A percentile compares a stretch with the other conserved stretches of the same genome.
Evolutionary conservation across 2,329 filamentous ascomycete genomes (phyloP).

Genomic region (Colletotrichum lini): DNA sequence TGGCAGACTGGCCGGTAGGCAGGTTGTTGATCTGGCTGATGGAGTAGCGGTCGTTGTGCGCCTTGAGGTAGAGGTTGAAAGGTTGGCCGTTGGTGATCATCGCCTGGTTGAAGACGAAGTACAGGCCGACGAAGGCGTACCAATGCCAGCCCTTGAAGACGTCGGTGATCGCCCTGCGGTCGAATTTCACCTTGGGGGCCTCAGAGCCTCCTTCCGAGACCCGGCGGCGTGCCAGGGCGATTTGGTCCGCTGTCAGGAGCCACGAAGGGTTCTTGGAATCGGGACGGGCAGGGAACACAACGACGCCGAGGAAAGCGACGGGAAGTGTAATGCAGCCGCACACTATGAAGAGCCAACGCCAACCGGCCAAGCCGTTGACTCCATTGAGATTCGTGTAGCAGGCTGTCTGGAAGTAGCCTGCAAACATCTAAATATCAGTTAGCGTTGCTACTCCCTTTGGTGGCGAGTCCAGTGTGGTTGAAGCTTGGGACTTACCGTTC

Average conservation of each 20-base stretch:
- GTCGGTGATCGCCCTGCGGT: slow-evolving; percentile 53
- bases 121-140: slow-evolving; percentile 53
- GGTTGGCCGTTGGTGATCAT: slow-evolving; percentile 56
- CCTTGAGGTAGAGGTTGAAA: slow-evolving; percentile 62
- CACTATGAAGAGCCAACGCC: slow-evolving; percentile 42
- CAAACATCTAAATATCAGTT: slow-evolving; percentile 34
- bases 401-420: slow-evolving; percentile 38
- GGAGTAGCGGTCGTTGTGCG: slow-evolving; percentile 58
- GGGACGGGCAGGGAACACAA: slow-evolving; percentile 47
- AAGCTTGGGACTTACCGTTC: neutral
- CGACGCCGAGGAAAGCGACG: slow-evolving; percentile 29
- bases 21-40: slow-evolving; percentile 69
- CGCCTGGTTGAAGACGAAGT: slow-evolving; percentile 63
- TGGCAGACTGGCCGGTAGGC: slow-evolving; percentile 69
- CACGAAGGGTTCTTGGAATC: slow-evolving; percentile 49
- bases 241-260: slow-evolving; percentile 48
- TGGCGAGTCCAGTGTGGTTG: neutral
- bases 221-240: slow-evolving; percentile 45
- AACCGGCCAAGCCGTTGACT: slow-evolving; percentile 31
- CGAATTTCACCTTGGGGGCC: slow-evolving; percentile 50
- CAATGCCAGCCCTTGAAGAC: slow-evolving; percentile 57
- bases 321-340: slow-evolving; percentile 37
- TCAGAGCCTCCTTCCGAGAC: slow-evolving; percentile 48
- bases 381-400: slow-evolving; percentile 37
- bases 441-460: neutral